Percentiles rank a stretch among this genome's conserved stretches.
These are phyloP conservation scores for Lactuca sativa DNA, from an alignment of 129 eudicot genomes.

Conservation along the genomic window DNA sequence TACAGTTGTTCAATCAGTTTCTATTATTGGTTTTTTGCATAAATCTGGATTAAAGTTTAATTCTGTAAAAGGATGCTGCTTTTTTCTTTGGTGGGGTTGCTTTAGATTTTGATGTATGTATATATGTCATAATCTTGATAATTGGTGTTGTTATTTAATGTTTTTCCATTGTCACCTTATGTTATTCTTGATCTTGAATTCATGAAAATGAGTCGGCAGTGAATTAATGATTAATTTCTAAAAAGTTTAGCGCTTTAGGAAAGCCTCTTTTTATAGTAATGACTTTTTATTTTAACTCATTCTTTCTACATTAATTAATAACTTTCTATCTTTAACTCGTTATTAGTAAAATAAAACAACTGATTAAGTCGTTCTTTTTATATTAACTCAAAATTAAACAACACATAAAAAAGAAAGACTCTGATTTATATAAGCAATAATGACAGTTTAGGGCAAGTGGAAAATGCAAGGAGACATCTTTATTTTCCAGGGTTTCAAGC, in stretches of 20 bases:
- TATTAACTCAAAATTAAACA: neutral
- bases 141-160: slow-evolving; percentile 5
- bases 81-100: slow-evolving; percentile 11
- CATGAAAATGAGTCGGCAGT: neutral
- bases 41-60: neutral
- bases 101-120: neutral
- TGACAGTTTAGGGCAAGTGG: slow-evolving; percentile 88
- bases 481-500: slow-evolving; percentile 53
- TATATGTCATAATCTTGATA: neutral
- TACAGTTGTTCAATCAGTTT: neutral
- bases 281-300: too few species aligned
- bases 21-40: neutral
- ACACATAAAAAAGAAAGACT: neutral
- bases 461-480: slow-evolving; percentile 75
- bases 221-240: neutral
- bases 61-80: slow-evolving; percentile 1
- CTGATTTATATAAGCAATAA: slow-evolving; percentile 28
- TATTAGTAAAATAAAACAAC: too few species aligned
- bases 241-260: neutral
- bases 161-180: neutral
- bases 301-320: too few species aligned
- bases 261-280: neutral
- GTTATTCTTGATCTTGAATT: slow-evolving; percentile 9
- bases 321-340: neutral
- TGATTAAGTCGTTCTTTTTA: too few species aligned